Evolutionary conservation across 106 monocot genomes (phyloP), one percentile per base, ranked within the genome.

Genomic region (Phalaenopsis equestris): DNA sequence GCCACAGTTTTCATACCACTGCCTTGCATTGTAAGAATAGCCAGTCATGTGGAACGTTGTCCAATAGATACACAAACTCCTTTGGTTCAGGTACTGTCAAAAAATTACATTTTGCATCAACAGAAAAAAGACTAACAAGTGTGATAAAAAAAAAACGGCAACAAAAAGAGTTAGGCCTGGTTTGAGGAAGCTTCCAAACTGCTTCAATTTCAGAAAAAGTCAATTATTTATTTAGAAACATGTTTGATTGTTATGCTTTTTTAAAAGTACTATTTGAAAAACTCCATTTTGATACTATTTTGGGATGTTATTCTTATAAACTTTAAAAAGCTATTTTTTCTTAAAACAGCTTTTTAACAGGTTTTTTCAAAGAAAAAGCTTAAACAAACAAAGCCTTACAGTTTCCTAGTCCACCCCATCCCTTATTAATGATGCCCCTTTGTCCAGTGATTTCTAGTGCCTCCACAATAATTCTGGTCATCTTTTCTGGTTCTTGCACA

Each of bases 331-430:
- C 30, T 30, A 30, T 30, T 30, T 30, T 30, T 30, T 30, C 30
- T 30, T 30, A 30, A 30, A 30, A 30, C 30, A 30, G 30, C 30
- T 30, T 30, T 30, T 30, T 30, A 30, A 30, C 30, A 30, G 30
- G 30, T 30, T 30, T 30, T 30, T 30, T 30, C 30, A 30, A 30
- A 30, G 30, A 30, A 30, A 30, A 30, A 30, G 0, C 30, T 30
- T 30, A 30, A 30, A 30, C 30, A 30, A 30, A 30, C 30, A 30
- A 30, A 30, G 30, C 30, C 88, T 85, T 90, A 96, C 96, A 91
- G 24, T 87, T 88, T 49, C 97, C 97, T 86, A 92, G 91, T 24
- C 91, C 96, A 82, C 96, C 96, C 96, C 96, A 97, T 6, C 96
- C 96, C 64, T 93, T 91, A 49, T 89, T 89, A 81, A 89, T 92